Percentiles rank a stretch among this genome's conserved stretches.
Evolutionary conservation across 2,329 filamentous ascomycete species (phyloP).

Genomic region (Eurotiales sp.): DNA sequence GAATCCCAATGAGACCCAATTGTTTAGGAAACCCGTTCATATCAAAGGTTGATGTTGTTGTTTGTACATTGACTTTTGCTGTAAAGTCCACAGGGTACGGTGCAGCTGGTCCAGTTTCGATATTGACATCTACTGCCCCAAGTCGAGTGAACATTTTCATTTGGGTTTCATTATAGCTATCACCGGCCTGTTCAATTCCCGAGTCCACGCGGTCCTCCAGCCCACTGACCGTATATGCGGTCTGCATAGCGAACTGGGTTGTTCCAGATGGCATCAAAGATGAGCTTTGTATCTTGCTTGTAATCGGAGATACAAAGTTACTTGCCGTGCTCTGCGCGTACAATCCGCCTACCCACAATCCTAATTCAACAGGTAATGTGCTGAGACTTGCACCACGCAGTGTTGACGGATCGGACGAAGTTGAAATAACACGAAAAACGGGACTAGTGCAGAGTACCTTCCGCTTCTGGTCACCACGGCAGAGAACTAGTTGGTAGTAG

Average conservation of each 20-base stretch:
- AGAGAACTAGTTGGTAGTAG: conserved; percentile 66
- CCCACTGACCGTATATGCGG: conserved; percentile 31
- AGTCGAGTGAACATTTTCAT: conserved; percentile 33
- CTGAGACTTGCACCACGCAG: conserved; percentile 62
- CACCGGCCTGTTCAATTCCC: conserved; percentile 33
- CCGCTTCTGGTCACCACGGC: conserved; percentile 48
- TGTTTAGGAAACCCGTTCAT: conserved; percentile 54
- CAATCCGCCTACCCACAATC: conserved; percentile 43
- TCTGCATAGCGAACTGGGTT: conserved; percentile 29
- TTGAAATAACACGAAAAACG: conserved; percentile 65
- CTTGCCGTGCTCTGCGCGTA: conserved; percentile 37
- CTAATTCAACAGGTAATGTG: conserved; percentile 64
- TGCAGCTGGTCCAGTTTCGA: conserved; percentile 29
- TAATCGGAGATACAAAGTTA: conserved; percentile 22
- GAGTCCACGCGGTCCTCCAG: conserved; percentile 22
- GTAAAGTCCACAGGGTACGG: conserved; percentile 38
- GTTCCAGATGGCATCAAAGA: conserved; percentile 27
- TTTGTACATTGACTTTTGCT: not conserved
- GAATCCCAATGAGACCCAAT: conserved; percentile 52
- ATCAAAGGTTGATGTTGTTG: not conserved
- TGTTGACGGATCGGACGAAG: conserved; percentile 58
- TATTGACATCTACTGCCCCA: conserved; percentile 24
- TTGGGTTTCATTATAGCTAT: conserved; percentile 32
- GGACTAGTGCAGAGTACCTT: conserved; percentile 63
- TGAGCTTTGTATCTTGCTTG: conserved; percentile 23